A percentile compares a stretch with the other conserved stretches of the same genome.
These are phyloP conservation scores for Gonapodya sp. DNA, from an alignment of 192 early-diverging fungal species.

Conservation along the genomic window DNA sequence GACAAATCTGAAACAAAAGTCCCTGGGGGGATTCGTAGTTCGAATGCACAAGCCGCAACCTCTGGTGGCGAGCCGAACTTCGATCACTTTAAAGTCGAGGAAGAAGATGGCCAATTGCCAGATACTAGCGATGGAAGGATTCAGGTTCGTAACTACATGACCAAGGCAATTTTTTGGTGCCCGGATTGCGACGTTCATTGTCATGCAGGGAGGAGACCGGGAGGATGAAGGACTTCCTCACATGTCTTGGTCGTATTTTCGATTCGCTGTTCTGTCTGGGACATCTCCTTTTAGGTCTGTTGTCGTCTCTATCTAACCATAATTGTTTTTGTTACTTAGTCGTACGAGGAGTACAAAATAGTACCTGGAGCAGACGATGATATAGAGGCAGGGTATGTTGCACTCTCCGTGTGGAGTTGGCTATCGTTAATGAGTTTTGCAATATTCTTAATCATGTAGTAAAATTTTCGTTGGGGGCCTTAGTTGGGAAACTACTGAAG, in stretches of 20 bases:
- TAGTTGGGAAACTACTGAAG: conserved; percentile 6
- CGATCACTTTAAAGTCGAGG: background rate
- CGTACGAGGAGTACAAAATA: background rate
- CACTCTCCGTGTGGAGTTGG: too few species aligned
- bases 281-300: too few species aligned
- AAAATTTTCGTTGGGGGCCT: conserved; percentile 9
- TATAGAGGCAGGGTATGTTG: background rate
- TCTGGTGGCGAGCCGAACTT: background rate
- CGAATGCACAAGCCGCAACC: background rate
- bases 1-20: background rate
- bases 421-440: background rate
- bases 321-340: background rate
- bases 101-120: background rate
- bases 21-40: too few species aligned
- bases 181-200: too few species aligned
- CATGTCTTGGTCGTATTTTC: too few species aligned
- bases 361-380: background rate
- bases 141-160: too few species aligned
- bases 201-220: too few species aligned
- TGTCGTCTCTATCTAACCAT: background rate
- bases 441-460: background rate
- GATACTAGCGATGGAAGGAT: background rate
- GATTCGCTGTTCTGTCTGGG: background rate
- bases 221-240: too few species aligned
- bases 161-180: too few species aligned